These are phyloP conservation scores for Senna tora DNA, from an alignment of 306 rosid species.

Conservation along the genomic window DNA sequence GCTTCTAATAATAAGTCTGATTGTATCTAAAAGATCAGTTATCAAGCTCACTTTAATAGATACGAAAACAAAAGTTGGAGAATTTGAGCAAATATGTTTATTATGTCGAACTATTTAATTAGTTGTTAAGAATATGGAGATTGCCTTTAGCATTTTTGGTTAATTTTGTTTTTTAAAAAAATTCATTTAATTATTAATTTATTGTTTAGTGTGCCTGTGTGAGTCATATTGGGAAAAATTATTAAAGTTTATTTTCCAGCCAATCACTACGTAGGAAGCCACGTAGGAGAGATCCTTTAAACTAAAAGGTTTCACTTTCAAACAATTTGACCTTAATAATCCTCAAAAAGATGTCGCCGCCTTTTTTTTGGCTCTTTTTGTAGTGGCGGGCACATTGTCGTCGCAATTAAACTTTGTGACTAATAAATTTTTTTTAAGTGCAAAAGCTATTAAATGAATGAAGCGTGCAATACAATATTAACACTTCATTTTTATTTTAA, in stretches of 20 bases:
- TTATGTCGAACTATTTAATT: too few relatives aligned
- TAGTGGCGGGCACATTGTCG: constrained; percentile 14
- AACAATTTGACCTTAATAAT: neutral
- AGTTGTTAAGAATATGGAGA: too few relatives aligned
- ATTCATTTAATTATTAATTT: neutral
- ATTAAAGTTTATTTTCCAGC: neutral
- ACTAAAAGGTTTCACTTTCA: neutral
- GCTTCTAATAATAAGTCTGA: too few relatives aligned
- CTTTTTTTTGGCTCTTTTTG: constrained; percentile 32
- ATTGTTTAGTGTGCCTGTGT: neutral
- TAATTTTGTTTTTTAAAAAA: too few relatives aligned
- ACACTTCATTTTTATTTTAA: neutral
- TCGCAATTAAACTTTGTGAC: neutral
- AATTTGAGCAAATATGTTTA: too few relatives aligned
- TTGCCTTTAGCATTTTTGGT: too few relatives aligned
- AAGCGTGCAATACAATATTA: neutral
- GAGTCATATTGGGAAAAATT: neutral
- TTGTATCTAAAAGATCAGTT: too few relatives aligned
- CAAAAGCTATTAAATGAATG: neutral
- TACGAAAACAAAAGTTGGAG: too few relatives aligned
- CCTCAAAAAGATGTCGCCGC: constrained; percentile 25
- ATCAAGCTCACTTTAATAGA: too few relatives aligned
- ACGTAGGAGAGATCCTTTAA: neutral
- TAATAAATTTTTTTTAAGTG: too few relatives aligned
- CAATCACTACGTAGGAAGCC: constrained; percentile 12